A percentile compares a stretch with the other conserved stretches of the same genome.
Conservation (phyloP, 768 basidiomycete genomes). For the Suillus plorans region DNA sequence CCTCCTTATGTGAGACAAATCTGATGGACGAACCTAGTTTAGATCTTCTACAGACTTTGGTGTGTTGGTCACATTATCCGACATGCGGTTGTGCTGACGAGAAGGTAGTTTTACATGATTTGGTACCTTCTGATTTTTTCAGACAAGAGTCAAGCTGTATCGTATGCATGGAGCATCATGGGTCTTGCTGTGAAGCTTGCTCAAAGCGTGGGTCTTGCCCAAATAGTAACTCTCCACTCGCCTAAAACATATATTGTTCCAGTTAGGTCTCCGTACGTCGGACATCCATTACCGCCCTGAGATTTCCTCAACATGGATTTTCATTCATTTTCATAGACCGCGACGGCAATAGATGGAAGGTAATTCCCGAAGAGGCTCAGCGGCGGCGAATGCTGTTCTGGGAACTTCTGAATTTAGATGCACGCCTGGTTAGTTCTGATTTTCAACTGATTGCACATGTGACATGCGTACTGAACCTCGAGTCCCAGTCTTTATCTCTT, state of each 20-base stretch:
- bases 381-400: slow-evolving; percentile 69
- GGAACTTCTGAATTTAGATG: slow-evolving; percentile 71
- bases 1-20: slow-evolving; percentile 70
- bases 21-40: slow-evolving; percentile 76
- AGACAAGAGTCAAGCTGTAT: slow-evolving; percentile 69
- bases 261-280: slow-evolving; percentile 69
- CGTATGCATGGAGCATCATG: slow-evolving; percentile 77
- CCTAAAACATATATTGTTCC: slow-evolving; percentile 12
- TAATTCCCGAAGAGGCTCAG: slow-evolving; percentile 72
- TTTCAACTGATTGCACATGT: slow-evolving; percentile 12
- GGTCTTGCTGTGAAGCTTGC: slow-evolving; percentile 73
- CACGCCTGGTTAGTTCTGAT: slow-evolving; percentile 54
- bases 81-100: slow-evolving; percentile 30
- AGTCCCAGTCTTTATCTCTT: slow-evolving; percentile 59
- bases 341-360: slow-evolving; percentile 59
- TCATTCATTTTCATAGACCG: slow-evolving; percentile 50
- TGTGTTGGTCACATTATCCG: slow-evolving; percentile 29
- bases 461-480: slow-evolving; percentile 11
- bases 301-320: slow-evolving; percentile 9
- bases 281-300: slow-evolving; percentile 10
- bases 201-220: slow-evolving; percentile 54
- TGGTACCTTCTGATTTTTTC: slow-evolving; percentile 76
- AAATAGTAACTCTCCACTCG: slow-evolving; percentile 3
- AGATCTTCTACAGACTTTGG: slow-evolving; percentile 67
- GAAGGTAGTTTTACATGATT: slow-evolving; percentile 65